Percentiles rank a stretch among this genome's conserved stretches.
Conservation (phyloP, 169 alveolate species). For the Eimeria brunetti region DNA sequence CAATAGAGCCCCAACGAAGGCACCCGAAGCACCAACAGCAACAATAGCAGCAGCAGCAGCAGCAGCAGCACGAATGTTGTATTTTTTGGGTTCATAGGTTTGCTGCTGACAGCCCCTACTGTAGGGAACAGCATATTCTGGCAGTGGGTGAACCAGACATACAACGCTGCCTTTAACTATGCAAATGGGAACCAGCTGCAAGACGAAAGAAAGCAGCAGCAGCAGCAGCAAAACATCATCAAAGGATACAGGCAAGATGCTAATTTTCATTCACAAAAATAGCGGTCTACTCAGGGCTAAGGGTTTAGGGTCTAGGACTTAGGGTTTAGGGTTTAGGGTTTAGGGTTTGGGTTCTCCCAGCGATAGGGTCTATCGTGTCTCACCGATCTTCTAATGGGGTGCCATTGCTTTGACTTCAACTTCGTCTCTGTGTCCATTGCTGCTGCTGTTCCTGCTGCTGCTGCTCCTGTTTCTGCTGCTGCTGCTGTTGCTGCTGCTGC, state of each 20-base stretch:
- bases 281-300: too few relatives aligned
- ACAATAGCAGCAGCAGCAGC: constrained; percentile 5
- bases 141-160: constrained; percentile 82
- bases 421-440: background rate
- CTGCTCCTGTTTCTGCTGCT: background rate
- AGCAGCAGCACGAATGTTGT: background rate
- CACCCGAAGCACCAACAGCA: background rate
- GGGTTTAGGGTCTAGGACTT: too few relatives aligned
- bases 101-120: constrained; percentile 54
- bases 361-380: too few relatives aligned
- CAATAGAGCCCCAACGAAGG: background rate
- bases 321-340: too few relatives aligned
- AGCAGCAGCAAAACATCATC: constrained; percentile 3
- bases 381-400: too few relatives aligned
- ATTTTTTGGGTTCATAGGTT: constrained; percentile 2
- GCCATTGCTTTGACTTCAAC: background rate
- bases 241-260: constrained; percentile 41
- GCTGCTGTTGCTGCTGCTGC: constrained; percentile 20
- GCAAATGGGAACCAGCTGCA: constrained; percentile 55
- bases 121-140: constrained; percentile 68
- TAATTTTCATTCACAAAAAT: too few relatives aligned
- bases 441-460: background rate
- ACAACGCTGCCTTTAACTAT: constrained; percentile 78
- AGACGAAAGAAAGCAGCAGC: constrained; percentile 11
- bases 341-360: too few relatives aligned